Base-by-base conservation (phyloP, 805 yeast species). In the Lachancea cidri region DNA sequence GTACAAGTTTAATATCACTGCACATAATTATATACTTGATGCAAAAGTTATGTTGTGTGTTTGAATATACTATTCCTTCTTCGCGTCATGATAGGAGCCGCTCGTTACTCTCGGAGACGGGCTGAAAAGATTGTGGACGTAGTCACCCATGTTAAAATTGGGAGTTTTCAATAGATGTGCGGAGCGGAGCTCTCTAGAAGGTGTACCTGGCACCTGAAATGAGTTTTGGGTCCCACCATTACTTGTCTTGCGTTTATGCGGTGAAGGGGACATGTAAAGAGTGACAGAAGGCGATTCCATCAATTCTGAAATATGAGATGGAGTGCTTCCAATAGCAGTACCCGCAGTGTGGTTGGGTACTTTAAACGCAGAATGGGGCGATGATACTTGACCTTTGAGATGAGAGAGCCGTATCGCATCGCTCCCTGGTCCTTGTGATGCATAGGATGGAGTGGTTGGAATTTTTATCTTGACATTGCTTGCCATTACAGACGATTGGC, bases 91-190 rank as follows among this genome's bases (percentile, higher is more conserved):
- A 14, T n/a, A 9, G 18, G 44, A 35, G 19, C 39, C 39, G 33
- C 43, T 39, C 11, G 36, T 31, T 14, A 60, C 54, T 11, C 59
- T 57, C 9, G 66, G 66, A 8, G 65, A 60, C 9, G 66, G 66
- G 38, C 64, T 57, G 49, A 62, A 62, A 9, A 62, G 47, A 31
- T 53, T 60, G 42, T 62, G 64, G n/a, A 62, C 60, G 46, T 62
- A 62, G 38, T 62, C 65, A 4, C 65, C 65, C 64, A 62, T 60
- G 47, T 57, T 59, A 37, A 62, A 62, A 36, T 58, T 60, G 5
- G 63, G 62, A 13, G 63, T 58, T 42, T 52, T 56, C 17, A 58
- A 39, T 8, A 59, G 38, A 29, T 47, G 48, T 30, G 47, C 24
- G 5, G 49, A 29, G 13, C 49, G 45, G 25, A 54, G 36, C 25